These are phyloP conservation scores for Calonectria fujianensis DNA, from an alignment of 2,329 filamentous ascomycete species.

Conservation along the genomic window DNA sequence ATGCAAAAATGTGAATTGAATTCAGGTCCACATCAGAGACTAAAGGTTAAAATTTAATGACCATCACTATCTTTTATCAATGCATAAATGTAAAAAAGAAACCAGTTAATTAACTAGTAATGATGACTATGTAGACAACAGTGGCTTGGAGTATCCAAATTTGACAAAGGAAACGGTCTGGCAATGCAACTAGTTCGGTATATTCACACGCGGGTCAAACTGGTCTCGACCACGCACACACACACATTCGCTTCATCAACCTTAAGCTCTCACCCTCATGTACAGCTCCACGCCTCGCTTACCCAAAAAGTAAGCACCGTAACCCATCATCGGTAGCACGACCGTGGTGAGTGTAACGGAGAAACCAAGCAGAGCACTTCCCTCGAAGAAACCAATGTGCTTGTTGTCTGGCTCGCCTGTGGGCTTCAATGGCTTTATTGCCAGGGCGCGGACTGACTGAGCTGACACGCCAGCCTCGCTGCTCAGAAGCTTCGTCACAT, in stretches of 20 bases:
- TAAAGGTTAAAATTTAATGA: background rate
- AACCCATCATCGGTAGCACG: conserved; percentile 36
- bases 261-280: conserved; percentile 27
- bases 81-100: background rate
- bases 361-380: conserved; percentile 27
- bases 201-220: conserved; percentile 14
- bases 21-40: background rate
- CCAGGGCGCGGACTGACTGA: conserved; percentile 29
- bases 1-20: background rate
- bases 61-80: background rate
- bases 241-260: background rate
- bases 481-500: conserved; percentile 27
- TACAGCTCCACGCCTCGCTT: conserved; percentile 33
- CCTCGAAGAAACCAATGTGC: conserved; percentile 35
- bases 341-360: conserved; percentile 19
- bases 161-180: conserved; percentile 5
- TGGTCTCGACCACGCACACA: conserved; percentile 2
- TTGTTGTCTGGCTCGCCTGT: conserved; percentile 33
- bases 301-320: conserved; percentile 33
- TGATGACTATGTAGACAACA: conserved; percentile 22
- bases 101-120: conserved; percentile 5
- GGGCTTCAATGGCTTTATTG: conserved; percentile 25
- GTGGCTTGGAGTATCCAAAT: conserved; percentile 18
- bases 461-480: conserved; percentile 23
- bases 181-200: conserved; percentile 3